Percentiles rank a stretch among this genome's conserved stretches.
Conservation (phyloP, 2,329 filamentous ascomycete species). For the Nigrospora oryzae region DNA sequence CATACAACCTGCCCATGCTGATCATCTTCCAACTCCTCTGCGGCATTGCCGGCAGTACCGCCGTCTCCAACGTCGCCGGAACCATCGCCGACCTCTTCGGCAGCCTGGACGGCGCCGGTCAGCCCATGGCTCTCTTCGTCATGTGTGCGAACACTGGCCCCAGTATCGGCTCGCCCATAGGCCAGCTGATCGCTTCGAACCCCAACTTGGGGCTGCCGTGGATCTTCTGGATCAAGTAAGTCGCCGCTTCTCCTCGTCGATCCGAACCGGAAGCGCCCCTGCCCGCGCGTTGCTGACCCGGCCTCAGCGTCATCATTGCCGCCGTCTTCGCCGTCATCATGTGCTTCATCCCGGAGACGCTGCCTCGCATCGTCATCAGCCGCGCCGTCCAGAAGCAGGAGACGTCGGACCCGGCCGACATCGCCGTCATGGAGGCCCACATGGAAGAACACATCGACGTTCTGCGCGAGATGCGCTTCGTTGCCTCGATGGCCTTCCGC, state of each 20-base stretch:
- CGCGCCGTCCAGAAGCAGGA: slow-evolving; percentile 20
- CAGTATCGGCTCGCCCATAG: slow-evolving; percentile 28
- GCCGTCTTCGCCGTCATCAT: slow-evolving; percentile 24
- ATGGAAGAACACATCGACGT: slow-evolving; percentile 24
- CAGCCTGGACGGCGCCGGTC: slow-evolving; percentile 26
- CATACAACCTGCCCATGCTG: slow-evolving; percentile 26
- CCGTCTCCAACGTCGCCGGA: slow-evolving; percentile 24
- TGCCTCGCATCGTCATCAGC: slow-evolving; percentile 28
- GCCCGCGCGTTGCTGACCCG: neutral
- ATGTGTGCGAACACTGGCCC: slow-evolving; percentile 28
- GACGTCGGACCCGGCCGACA: slow-evolving; percentile 18
- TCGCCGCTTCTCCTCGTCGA: neutral
- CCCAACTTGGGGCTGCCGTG: slow-evolving; percentile 25
- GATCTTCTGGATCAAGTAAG: slow-evolving; percentile 30
- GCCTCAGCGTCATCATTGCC: slow-evolving; percentile 24
- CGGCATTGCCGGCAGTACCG: slow-evolving; percentile 24
- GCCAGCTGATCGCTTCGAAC: slow-evolving; percentile 28
- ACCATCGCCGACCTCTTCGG: slow-evolving; percentile 27
- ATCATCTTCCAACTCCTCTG: slow-evolving; percentile 27
- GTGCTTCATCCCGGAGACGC: slow-evolving; percentile 29
- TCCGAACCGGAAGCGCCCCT: neutral
- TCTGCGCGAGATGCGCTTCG: slow-evolving; percentile 26
- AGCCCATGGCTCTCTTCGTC: slow-evolving; percentile 34
- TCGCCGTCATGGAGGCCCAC: slow-evolving; percentile 20
- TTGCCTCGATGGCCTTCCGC: slow-evolving; percentile 30